Evolutionary conservation across 23 red algal species (phyloP).

Genomic region (Agarophyton chilense): DNA sequence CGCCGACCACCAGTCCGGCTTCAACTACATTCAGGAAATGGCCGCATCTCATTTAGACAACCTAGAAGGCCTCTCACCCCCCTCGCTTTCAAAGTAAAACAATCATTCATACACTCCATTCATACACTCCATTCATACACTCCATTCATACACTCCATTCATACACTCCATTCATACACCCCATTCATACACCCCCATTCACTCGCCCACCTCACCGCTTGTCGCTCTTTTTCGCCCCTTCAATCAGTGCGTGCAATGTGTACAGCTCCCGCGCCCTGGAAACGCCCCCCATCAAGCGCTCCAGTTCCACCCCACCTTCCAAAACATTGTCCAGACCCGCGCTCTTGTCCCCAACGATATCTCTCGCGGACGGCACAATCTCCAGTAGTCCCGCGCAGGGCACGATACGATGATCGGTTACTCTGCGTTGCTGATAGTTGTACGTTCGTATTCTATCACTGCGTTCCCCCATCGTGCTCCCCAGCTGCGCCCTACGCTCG

Average conservation of each 20-base stretch:
- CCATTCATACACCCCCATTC: not conserved
- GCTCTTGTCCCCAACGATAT: constrained; percentile 41
- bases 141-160: not conserved
- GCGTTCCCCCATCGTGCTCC: constrained; percentile 70
- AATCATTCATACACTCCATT: not conserved
- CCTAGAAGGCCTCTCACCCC: not conserved
- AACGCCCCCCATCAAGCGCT: constrained; percentile 47
- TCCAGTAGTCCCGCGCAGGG: not conserved
- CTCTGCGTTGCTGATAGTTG: constrained; percentile 89
- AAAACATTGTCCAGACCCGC: constrained; percentile 52
- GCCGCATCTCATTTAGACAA: constrained; percentile 40
- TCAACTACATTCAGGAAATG: constrained; percentile 50
- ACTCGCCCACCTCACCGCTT: not conserved
- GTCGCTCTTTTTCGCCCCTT: constrained; percentile 13
- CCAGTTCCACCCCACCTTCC: constrained; percentile 60
- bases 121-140: not conserved
- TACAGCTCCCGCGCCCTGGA: constrained; percentile 4
- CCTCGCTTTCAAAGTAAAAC: not conserved
- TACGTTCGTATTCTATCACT: constrained; percentile 91
- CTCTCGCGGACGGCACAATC: constrained; percentile 13
- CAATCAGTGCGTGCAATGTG: constrained; percentile 15
- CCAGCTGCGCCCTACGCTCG: constrained; percentile 81
- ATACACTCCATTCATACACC: not conserved
- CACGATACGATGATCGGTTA: constrained; percentile 89
- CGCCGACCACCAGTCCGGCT: constrained; percentile 29